Base-by-base conservation (phyloP, 176 grass and related monocot species). In the Coix lacrymajobi region DNA sequence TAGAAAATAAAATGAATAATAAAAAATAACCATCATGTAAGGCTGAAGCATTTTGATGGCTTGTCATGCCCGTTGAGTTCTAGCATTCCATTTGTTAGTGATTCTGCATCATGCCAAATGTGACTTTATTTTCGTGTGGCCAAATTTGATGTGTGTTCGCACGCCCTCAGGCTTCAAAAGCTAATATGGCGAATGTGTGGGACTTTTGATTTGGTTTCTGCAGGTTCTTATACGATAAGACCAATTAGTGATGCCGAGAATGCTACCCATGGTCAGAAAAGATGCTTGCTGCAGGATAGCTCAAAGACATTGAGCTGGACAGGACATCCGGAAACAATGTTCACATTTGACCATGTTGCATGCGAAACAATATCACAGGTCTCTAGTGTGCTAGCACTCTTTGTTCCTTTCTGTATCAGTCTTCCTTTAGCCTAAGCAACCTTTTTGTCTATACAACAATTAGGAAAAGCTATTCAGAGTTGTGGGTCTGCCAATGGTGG, bases 291-390 rank as follows among this genome's bases (percentile, higher is more conserved):
- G 67, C 95, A 97, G 84, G 92, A 97, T 65, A 97, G 88, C 80
- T 87, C 90, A 62, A 93, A 94, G 51, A 84, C 86, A 79, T 66
- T 97, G 80, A 88, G 78, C 88, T 97, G 92, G 92, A 81, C 51
- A 77, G 95, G 95, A 8, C 90, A 92, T 68, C 92, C 90, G 1
- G 95, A 92, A 82, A 92, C 83, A 30, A 88, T 83, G 86, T 97
- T 94, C 85, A 92, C 92, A 19, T 97, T 97, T 67, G 95, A 97
- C 69, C 86, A 97, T 79, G 84, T 94, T 57, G 95, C 95, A 14
- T 97, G 90, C 54, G 95, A 97, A 85, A 85, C 88, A 62, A 94
- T 84, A 61, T 91, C 92, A 58, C 95, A 97, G 95, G 95, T 94
- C 43, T 73, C 33, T 88, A 60, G 54, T 73, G 12, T 70, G 57